Evolutionary conservation across 2,329 filamentous ascomycete species (phyloP), one percentile per base, ranked within the genome.

Genomic region (Pseudovirgaria hyperparasitica): DNA sequence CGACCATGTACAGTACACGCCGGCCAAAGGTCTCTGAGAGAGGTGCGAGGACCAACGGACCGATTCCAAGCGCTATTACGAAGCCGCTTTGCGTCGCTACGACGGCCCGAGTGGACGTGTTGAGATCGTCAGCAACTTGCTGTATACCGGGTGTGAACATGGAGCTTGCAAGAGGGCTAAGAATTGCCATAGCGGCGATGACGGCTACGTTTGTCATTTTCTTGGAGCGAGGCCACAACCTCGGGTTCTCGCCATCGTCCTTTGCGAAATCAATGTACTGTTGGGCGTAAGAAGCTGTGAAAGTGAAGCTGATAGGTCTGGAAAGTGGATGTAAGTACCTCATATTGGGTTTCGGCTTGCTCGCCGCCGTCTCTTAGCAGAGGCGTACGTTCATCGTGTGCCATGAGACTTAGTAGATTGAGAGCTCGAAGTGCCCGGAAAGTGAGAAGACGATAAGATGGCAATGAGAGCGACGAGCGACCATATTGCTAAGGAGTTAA

Each of bases 81-180:
- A 64, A 66, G 8, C 59, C 60, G 1, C 63, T 67, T 4, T 61
- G 65, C 12, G 61, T 60, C 5, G 53, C 60, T 22, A 67, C 61
- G 13, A 67, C 60, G 7, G 44, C 46, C 9, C 55, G 49, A 2
- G 46, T 43, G 5, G 42, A 44, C 1, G 59, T 61, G 22, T 58
- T 30, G 11, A 67, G 47, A 16, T 58, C 56, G 23, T 58, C 43
- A 3, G 62, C 62, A 22, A 67, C 67, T 30, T 66, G 56, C 7
- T 49, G 42, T 27, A 67, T 65, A 1, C 61, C 62, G 1, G 62
- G 62, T 1, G 62, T 65, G 42, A 67, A 67, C 60, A 66, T 65
- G 20, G 55, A 60, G 12, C 53, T 58, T 2, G 60, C 60, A 12
- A 65, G 49, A 1, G 62, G 61, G 11, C 56, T 60, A 2, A 65